Evolutionary conservation across 805 yeast species (phyloP), one percentile per base, ranked within the genome.

Genomic region (Candida ortonii): DNA sequence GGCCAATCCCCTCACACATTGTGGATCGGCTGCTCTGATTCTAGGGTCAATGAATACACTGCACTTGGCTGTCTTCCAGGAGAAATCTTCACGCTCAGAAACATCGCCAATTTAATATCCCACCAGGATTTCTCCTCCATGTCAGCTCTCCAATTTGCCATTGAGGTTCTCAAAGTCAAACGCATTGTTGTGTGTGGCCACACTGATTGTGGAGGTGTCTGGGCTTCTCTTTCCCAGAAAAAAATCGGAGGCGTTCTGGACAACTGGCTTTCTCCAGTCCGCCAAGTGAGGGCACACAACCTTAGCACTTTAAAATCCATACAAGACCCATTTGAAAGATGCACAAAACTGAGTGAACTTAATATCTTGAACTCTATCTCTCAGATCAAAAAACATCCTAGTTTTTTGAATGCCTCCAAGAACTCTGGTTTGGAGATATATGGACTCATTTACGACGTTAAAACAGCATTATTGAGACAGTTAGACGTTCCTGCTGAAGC

Each of bases 21-120:
- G 30, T 88, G 96, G 89, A 82, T 89, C 41, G 95, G 96, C 3
- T 89, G 97, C 57, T 80, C 94, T 3, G 97, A 89, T 58, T 85
- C 96, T 3, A 77, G 97, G 49, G 82, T 85, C 38, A 84, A 88
- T 45, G 97, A 89, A 55, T 68, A 72, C 26, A 78, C 86, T 36
- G 68, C 87, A 16, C 68, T 80, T 5, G 79, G 73, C 31, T 77
- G 87, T n/a, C 65, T 78, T 16, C 96, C 96, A 1, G 97, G 97
- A 33, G 96, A 89, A 58, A 75, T 87, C 6, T 89, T 89, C 64
- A 83, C 88, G 3, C 84, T 84, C 55, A 76, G 96, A 55, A 87
- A 87, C 51, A 84, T 89, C 40, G 96, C 95, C 30, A 89, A 89
- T 58, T 67, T 80, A 22, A 70, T 88, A 33, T 72, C 77, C 35